Evolutionary conservation across 192 early-diverging fungal genomes (phyloP), one percentile per base, ranked within the genome.

Genomic region (Helicostylum pulchrum): DNA sequence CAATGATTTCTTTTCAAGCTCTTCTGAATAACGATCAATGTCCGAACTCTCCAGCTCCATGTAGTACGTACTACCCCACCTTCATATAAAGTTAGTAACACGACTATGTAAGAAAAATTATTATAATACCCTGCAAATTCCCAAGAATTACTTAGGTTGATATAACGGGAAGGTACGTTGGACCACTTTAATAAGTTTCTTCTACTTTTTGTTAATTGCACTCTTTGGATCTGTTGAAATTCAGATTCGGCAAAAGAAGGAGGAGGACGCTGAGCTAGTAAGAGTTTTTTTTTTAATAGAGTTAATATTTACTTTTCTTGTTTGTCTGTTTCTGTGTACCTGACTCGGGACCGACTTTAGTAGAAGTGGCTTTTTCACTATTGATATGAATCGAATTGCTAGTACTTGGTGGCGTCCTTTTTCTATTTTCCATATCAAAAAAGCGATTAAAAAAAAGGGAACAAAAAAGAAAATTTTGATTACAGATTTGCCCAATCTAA

Each of bases 101-200:
- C 19, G 0, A 44, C 44, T 53, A 26, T 26, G 26, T 26, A 26
- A 26, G 2, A 26, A 26, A 26, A 26, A 26, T 51, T 63, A 59
- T n/a, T 8, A 44, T 3, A 34, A 20, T 72, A 78, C 65, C 80
- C 80, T 12, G 77, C 77, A 49, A 81, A 81, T 23, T 81, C 80
- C 80, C 80, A 81, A 12, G 64, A 52, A 46, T 77, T 77, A 46
- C 72, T 74, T 5, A 81, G 48, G 23, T 69, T 75, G 1, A 75
- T 77, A 32, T 73, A 77, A 43, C 78, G 61, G 3, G 75, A 73
- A 7, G 80, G 80, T 8, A 56, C 51, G 6, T 64, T 55, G 7
- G 68, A 71, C 39, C 59, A 65, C 62, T 78, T 78, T 7, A 77
- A 31, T 2, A 67, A 15, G 14, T 26, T 56, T 0, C 32, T 26